phyloP scores from a whole-genome alignment of 2,329 filamentous ascomycete genomes.

The Microcyclospora pomicola region DNA sequence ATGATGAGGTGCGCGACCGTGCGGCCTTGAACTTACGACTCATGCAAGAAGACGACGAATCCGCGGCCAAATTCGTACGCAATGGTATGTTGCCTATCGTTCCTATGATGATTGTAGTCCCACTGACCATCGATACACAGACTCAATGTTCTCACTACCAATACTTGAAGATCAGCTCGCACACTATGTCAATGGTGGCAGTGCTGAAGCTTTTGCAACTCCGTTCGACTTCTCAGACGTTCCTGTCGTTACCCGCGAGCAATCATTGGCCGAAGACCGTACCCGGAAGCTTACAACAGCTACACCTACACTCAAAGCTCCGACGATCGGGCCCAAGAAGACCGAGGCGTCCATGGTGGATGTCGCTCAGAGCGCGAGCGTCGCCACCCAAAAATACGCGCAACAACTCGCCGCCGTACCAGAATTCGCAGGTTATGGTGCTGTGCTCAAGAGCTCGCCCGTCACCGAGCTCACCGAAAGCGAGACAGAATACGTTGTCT shows the following conservation, averaged over 20 bases:
- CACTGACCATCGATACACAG: constrained; percentile 31
- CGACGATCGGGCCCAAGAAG: constrained; percentile 66
- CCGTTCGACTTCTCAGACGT: constrained; percentile 87
- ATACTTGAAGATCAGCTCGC: constrained; percentile 95
- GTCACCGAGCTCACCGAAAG: constrained; percentile 86
- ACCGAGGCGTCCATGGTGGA: constrained; percentile 60
- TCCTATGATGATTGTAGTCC: neutral
- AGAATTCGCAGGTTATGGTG: constrained; percentile 80
- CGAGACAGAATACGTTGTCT: constrained; percentile 94
- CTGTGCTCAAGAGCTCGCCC: constrained; percentile 78
- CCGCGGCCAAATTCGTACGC: constrained; percentile 79
- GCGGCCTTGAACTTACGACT: constrained; percentile 83
- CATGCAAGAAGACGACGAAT: constrained; percentile 74
- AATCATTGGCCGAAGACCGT: constrained; percentile 88
- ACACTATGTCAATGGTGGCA: constrained; percentile 89
- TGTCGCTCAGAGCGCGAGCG: constrained; percentile 56
- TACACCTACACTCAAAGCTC: constrained; percentile 85
- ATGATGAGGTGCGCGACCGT: constrained; percentile 93
- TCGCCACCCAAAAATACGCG: constrained; percentile 74
- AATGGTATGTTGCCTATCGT: constrained; percentile 48
- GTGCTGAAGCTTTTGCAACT: constrained; percentile 67
- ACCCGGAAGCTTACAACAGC: constrained; percentile 94
- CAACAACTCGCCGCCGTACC: constrained; percentile 79
- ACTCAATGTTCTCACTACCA: constrained; percentile 88
- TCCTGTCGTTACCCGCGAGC: constrained; percentile 85